Conservation (phyloP, 2,329 filamentous ascomycete species). For the Mycogone perniciosa region DNA sequence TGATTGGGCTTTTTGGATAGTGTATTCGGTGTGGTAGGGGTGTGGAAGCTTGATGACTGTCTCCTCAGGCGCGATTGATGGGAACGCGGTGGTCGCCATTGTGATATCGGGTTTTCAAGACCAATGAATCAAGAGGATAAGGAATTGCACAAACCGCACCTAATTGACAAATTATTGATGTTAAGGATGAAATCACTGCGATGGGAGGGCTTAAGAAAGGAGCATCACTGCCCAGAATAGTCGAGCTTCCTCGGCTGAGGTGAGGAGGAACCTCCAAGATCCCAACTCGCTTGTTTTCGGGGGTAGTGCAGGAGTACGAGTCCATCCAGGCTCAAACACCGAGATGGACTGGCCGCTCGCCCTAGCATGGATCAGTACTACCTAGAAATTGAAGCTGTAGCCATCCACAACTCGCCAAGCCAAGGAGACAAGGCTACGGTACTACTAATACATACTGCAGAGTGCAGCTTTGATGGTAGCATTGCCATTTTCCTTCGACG, state of each 20-base stretch:
- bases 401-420: too few relatives aligned
- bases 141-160: neutral
- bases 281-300: too few relatives aligned
- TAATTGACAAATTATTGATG: neutral
- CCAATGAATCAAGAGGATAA: neutral
- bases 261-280: too few relatives aligned
- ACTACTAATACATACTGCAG: too few relatives aligned
- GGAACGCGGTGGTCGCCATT: constrained; percentile 23
- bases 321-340: too few relatives aligned
- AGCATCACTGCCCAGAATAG: neutral
- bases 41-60: constrained; percentile 43
- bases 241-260: neutral
- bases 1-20: constrained; percentile 26
- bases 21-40: constrained; percentile 42
- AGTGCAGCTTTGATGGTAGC: too few relatives aligned
- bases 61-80: constrained; percentile 28
- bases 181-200: neutral
- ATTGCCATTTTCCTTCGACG: too few relatives aligned
- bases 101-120: neutral
- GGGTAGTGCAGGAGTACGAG: too few relatives aligned
- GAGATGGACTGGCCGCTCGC: too few relatives aligned
- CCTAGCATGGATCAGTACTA: too few relatives aligned
- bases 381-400: too few relatives aligned
- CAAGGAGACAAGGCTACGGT: too few relatives aligned
- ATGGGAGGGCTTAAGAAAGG: neutral